phyloP scores from a whole-genome alignment of 371 early-diverging fungal species.

The Funneliformis caledonium region DNA sequence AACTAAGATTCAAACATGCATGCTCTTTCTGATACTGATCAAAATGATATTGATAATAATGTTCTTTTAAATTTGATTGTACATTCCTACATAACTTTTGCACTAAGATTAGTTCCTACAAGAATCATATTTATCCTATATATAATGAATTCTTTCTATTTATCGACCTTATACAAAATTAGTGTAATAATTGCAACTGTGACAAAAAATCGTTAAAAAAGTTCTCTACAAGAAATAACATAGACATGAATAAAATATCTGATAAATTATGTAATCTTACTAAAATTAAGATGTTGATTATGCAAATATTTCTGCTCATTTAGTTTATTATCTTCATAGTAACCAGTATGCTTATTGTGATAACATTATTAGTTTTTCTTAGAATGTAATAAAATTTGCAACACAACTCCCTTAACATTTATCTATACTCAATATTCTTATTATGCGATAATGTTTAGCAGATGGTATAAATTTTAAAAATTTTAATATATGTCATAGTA shows the following conservation, averaged over 20 bases:
- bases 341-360: background rate
- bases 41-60: no score
- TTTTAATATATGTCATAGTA: background rate
- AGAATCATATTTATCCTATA: no score
- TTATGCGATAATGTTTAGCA: background rate
- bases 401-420: background rate
- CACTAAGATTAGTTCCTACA: no score
- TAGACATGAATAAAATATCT: background rate
- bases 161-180: no score
- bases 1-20: no score
- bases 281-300: constrained; percentile 21
- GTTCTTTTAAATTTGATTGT: no score
- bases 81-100: no score
- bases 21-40: no score
- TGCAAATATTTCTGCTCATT: background rate
- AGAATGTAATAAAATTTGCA: background rate
- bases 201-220: background rate
- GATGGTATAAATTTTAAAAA: background rate
- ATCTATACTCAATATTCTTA: no score
- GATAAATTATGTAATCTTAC: background rate
- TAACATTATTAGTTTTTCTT: constrained; percentile 5
- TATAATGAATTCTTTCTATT: no score
- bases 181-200: background rate
- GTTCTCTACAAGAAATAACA: constrained; percentile 1
- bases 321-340: background rate